Evolutionary conservation across 2,329 filamentous ascomycete genomes (phyloP), one percentile per base, ranked within the genome.

Genomic region (Apiospora arundinis): DNA sequence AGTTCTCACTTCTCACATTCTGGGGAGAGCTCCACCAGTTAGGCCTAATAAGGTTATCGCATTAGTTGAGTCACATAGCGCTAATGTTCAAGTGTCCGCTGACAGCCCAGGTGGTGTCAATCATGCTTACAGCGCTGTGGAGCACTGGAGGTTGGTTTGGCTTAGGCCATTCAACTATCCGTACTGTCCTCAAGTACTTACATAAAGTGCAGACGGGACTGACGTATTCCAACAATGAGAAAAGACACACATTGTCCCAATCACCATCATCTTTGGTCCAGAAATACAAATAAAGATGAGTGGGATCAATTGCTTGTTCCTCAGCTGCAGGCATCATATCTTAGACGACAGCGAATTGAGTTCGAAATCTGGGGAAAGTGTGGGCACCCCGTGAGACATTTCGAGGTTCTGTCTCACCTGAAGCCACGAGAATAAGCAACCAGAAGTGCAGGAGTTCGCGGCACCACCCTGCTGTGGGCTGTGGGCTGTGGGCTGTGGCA

Each of bases 291-390:
- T 25, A 5, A 52, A 11, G 5, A 37, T 37, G 52, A 60, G 28
- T 32, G 28, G 28, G 32, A 21, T 18, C 16, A 7, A 60, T n/a
- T 32, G 32, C 16, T n/a, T 32, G 32, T 8, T 32, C 25, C 25
- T 60, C 52, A 60, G 52, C 28, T 16, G 52, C 28, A 60, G 25
- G 5, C 52, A 37, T 60, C 52, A 60, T 21, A 60, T 60, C 52
- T 32, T 14, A 60, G 25, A 21, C 28, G 52, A 16, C 25, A 60
- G 52, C 52, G 52, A 37, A 60, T 60, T 60, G 52, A 37, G 28
- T 60, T 60, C 52, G 52, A 37, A 60, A 37, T 60, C 52, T 60
- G 52, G 52, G 52, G 52, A 60, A 60, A 37, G 25, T 60, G 25
- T 60, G 52, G 52, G 25, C 28, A 60, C 18, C 25, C 21, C 5